Evolutionary conservation across 164 flowering plant genomes (phyloP).

Genomic region (Aristolochia fimbriata): DNA sequence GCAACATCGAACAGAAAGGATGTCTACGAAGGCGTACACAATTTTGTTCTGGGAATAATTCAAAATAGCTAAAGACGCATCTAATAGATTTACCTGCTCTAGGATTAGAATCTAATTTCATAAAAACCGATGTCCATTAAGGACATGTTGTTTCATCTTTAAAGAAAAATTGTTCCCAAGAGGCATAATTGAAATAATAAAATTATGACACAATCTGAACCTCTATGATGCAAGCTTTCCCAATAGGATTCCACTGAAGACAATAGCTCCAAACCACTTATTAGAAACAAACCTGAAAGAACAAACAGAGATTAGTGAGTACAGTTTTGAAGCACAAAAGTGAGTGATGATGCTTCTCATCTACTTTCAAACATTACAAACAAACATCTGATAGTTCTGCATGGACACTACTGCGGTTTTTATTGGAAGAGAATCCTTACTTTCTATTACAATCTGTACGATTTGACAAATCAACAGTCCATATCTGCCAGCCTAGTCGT

Average conservation of each 20-base stretch:
- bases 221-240: slow-evolving; percentile 47
- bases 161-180: too few species aligned
- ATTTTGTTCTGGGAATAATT: too few species aligned
- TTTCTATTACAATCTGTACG: slow-evolving; percentile 87
- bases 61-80: too few species aligned
- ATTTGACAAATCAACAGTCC: slow-evolving; percentile 67
- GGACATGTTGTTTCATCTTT: too few species aligned
- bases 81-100: too few species aligned
- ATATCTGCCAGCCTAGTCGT: slow-evolving; percentile 90
- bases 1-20: too few species aligned
- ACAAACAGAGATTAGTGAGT: background rate
- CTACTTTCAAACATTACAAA: background rate
- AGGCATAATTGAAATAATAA: too few species aligned
- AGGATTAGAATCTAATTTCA: too few species aligned
- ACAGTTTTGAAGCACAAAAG: background rate
- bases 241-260: slow-evolving; percentile 59
- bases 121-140: too few species aligned
- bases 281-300: slow-evolving; percentile 82
- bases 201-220: background rate
- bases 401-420: background rate
- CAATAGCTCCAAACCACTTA: slow-evolving; percentile 90
- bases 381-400: background rate
- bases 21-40: too few species aligned
- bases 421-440: slow-evolving; percentile 26
- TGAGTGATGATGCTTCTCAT: background rate